phyloP scores from a whole-genome alignment of 2,329 filamentous ascomycete species.

The Beauveria bassiana region DNA sequence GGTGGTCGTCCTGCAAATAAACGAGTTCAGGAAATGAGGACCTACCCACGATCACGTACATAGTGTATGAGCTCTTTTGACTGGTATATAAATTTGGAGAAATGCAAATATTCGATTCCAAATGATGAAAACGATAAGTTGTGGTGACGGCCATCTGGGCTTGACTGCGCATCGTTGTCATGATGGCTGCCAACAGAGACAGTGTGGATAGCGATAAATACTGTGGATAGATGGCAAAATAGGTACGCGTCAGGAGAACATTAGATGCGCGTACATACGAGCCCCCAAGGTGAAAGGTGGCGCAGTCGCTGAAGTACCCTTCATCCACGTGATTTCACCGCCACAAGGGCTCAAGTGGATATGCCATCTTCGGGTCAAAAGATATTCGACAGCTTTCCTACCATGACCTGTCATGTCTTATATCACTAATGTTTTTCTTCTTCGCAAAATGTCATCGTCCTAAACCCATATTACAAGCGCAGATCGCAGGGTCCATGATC shows the following conservation, averaged over 20 bases:
- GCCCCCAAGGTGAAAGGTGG: neutral
- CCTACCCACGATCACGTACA: neutral
- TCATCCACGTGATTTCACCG: neutral
- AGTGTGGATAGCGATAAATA: too few relatives aligned
- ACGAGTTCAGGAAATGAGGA: neutral
- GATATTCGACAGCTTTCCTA: too few relatives aligned
- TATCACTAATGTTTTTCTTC: too few relatives aligned
- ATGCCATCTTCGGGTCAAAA: too few relatives aligned
- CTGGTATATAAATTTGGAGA: neutral
- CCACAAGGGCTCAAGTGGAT: neutral
- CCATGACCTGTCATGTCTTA: neutral
- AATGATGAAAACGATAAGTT: neutral
- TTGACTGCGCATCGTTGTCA: neutral
- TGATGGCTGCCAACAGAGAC: neutral
- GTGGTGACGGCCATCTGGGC: neutral
- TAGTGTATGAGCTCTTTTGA: neutral
- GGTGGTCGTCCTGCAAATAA: slow-evolving; percentile 18
- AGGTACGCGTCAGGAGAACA: too few relatives aligned
- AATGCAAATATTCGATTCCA: neutral
- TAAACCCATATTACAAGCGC: slow-evolving; percentile 4
- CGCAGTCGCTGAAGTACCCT: neutral
- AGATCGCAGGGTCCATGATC: slow-evolving; percentile 3
- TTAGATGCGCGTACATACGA: too few relatives aligned
- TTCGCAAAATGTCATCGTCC: neutral
- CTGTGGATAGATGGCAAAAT: too few relatives aligned